Conservation (phyloP, 73 alveolate genomes). For the Paramecium biaurelia region DNA sequence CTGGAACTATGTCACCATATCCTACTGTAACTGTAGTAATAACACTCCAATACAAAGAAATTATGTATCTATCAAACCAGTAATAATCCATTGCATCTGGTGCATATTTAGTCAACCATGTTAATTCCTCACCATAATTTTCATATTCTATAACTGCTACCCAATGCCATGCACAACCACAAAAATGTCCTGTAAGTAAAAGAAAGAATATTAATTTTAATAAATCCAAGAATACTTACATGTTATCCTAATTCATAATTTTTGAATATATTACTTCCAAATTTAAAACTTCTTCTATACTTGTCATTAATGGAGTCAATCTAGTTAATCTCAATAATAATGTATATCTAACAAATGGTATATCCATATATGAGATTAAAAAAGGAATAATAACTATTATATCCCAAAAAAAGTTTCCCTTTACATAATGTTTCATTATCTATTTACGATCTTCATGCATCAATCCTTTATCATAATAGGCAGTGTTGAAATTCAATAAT, state of each 20-base stretch:
- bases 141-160: constrained; percentile 55
- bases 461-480: constrained; percentile 74
- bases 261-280: constrained; percentile 38
- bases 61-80: constrained; percentile 68
- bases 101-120: constrained; percentile 52
- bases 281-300: constrained; percentile 62
- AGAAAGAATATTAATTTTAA: constrained; percentile 51
- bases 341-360: constrained; percentile 67
- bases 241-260: constrained; percentile 58
- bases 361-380: constrained; percentile 51
- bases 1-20: constrained; percentile 87
- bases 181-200: constrained; percentile 46
- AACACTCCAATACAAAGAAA: constrained; percentile 78
- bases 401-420: constrained; percentile 72
- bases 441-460: constrained; percentile 61
- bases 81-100: constrained; percentile 54
- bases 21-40: constrained; percentile 84
- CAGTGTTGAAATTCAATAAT: constrained; percentile 72
- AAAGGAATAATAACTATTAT: constrained; percentile 68
- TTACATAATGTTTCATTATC: constrained; percentile 71
- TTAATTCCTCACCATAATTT: neutral
- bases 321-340: constrained; percentile 69
- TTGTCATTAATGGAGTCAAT: constrained; percentile 62
- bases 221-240: constrained; percentile 59
- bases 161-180: constrained; percentile 64